These are phyloP conservation scores for Chaetomiaceae sp. DNA, from an alignment of 2,329 filamentous ascomycete species.

Conservation along the genomic window DNA sequence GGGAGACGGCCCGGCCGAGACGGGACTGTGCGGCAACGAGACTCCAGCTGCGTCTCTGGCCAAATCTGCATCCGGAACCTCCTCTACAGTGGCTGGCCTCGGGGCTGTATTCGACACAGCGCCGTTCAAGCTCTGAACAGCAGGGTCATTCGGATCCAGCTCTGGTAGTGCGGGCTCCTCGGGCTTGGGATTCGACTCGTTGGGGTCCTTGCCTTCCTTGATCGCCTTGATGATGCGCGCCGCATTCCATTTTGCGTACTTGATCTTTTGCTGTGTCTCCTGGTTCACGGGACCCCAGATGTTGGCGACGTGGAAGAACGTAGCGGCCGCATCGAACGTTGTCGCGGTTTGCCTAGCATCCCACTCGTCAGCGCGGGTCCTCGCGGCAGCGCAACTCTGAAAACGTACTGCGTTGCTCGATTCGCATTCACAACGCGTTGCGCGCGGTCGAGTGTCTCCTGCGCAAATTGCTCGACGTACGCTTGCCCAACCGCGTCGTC, in stretches of 20 bases:
- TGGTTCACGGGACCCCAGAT: constrained; percentile 74
- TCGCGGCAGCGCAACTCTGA: background rate
- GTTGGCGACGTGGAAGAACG: constrained; percentile 81
- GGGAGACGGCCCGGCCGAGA: constrained; percentile 29
- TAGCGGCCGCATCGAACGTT: constrained; percentile 86
- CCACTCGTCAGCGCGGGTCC: constrained; percentile 5
- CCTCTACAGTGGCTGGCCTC: constrained; percentile 45
- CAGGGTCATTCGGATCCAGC: constrained; percentile 59
- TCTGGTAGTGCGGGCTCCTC: constrained; percentile 45
- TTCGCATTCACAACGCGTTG: constrained; percentile 76
- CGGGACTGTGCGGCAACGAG: constrained; percentile 33
- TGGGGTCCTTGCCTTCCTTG: constrained; percentile 86
- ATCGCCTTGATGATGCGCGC: constrained; percentile 84
- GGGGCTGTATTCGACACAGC: constrained; percentile 19
- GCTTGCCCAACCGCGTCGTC: constrained; percentile 84
- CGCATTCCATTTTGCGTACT: constrained; percentile 95
- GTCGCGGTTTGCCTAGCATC: constrained; percentile 75
- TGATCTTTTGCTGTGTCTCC: constrained; percentile 80
- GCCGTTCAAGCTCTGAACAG: constrained; percentile 50
- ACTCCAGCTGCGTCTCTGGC: constrained; percentile 29
- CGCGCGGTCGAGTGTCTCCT: constrained; percentile 79
- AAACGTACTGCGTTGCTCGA: constrained; percentile 67
- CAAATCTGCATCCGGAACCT: constrained; percentile 42
- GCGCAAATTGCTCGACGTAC: constrained; percentile 89
- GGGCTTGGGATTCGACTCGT: constrained; percentile 74